Base-by-base conservation (phyloP, 73 alveolate genomes). In the Paraurostyla sp. region DNA sequence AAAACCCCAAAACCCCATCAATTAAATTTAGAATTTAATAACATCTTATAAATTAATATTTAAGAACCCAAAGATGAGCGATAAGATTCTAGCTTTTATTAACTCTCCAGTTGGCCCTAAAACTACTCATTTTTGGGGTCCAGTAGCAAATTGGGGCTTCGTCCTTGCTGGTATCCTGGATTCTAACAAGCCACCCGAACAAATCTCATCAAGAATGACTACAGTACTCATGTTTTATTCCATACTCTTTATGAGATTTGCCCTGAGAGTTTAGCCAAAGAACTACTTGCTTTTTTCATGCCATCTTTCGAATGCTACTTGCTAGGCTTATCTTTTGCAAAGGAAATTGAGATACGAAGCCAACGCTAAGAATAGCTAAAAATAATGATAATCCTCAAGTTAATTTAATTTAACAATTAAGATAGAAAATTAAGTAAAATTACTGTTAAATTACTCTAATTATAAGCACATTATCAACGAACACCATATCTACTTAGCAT, bases 101-200 rank as follows among this genome's bases (percentile, higher is more conserved):
- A 93, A 90, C 51, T 90, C 96, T 43, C 97, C 97, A 38, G 87
- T 84, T 36, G 97, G 97, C 27, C 93, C 93, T 29, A 92, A 83
- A 81, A 92, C 97, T 9, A 82, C 95, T 78, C 97, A 92, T 63
- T 92, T 92, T 86, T 92, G 97, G 97, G 97, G 97, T 0, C 97
- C 97, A 0, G 92, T 82, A 9, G 89, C 89, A 0, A 92, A 92
- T 60, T 92, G 97, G 95, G 97, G 97, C 0, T 92, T 92, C 76
- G 92, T 92, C 0, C 49, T 89, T 11, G 97, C 97, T 22, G 97
- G 97, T 27, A 80, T 92, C 83, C 63, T 80, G 82, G 97, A 92
- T 7, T 60, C 97, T 0, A 38, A 76, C 57, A 92, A 92, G 85
- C 97, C 97, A 29, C 95, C 94, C 20, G 97, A 92, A 76, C 46